A percentile compares a stretch with the other conserved stretches of the same genome.
Evolutionary conservation across 306 rosid species (phyloP).

Genomic region (Casuarina cunninghamiana): DNA sequence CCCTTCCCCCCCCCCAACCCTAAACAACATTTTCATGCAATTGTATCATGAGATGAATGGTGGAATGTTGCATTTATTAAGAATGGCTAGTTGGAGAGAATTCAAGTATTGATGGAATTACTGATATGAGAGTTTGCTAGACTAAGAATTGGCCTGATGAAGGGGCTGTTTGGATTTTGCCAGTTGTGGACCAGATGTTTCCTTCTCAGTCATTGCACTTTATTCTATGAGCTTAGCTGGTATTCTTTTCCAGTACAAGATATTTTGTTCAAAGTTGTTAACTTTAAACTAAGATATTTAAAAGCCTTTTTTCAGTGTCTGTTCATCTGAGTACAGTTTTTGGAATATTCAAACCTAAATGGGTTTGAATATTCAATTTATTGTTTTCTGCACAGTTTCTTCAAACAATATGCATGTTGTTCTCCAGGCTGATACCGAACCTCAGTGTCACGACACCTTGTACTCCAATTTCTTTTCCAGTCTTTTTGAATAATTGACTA

Average conservation of each 20-base stretch:
- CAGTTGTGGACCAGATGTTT: background rate
- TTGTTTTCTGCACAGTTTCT: background rate
- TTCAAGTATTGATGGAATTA: slow-evolving; percentile 6
- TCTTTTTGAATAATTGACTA: background rate
- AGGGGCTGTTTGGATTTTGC: slow-evolving; percentile 9
- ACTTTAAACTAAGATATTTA: slow-evolving; percentile 5
- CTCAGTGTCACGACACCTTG: background rate
- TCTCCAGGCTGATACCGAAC: background rate
- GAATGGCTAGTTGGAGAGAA: slow-evolving; percentile 16
- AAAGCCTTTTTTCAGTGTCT: background rate
- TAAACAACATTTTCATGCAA: background rate
- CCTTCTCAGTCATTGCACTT: background rate
- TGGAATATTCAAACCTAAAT: slow-evolving; percentile 18
- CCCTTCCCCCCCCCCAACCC: background rate
- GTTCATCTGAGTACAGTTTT: slow-evolving; percentile 22
- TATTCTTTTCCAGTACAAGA: slow-evolving; percentile 13
- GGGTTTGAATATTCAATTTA: slow-evolving; percentile 6
- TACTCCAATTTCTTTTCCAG: background rate
- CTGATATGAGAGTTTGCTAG: slow-evolving; percentile 12
- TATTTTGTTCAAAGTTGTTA: background rate
- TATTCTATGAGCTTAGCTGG: slow-evolving; percentile 10
- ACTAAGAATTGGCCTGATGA: slow-evolving; percentile 1
- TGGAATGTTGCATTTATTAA: slow-evolving; percentile 8
- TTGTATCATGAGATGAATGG: slow-evolving; percentile 16
- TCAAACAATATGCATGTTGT: background rate